Conservation (phyloP, 768 basidiomycete genomes). For the Mycena vitilis region DNA sequence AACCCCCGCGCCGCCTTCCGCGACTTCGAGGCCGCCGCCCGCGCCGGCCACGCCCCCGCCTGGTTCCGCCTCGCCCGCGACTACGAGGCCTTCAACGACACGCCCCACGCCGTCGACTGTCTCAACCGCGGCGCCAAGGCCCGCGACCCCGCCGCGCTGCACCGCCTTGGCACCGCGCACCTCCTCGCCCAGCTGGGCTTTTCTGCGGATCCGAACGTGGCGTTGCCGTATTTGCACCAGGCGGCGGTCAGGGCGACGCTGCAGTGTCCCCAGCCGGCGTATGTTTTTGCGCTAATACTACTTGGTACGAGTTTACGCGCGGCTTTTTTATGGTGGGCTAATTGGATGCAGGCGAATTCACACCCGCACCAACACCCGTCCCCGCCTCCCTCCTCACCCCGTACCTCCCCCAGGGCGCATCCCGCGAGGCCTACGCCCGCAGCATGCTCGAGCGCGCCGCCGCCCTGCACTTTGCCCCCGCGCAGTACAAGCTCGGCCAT, state of each 20-base stretch:
- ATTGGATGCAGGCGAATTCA: slow-evolving; percentile 1
- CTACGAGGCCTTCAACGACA: slow-evolving; percentile 70
- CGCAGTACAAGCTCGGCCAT: slow-evolving; percentile 93
- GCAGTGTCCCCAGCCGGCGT: slow-evolving; percentile 88
- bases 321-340: too few species aligned
- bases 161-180: slow-evolving; percentile 91
- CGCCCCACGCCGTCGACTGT: slow-evolving; percentile 1
- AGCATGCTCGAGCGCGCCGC: slow-evolving; percentile 87
- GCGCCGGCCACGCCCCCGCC: slow-evolving; percentile 77
- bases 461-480: slow-evolving; percentile 84
- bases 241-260: slow-evolving; percentile 82
- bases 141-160: slow-evolving; percentile 54
- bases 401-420: slow-evolving; percentile 63
- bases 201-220: slow-evolving; percentile 49
- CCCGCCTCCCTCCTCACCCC: slow-evolving; percentile 52
- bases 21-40: slow-evolving; percentile 87
- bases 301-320: slow-evolving; percentile 65
- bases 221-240: slow-evolving; percentile 74
- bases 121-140: slow-evolving; percentile 36
- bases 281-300: slow-evolving; percentile 89
- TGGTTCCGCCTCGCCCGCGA: slow-evolving; percentile 95
- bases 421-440: slow-evolving; percentile 65
- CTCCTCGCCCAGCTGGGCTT: slow-evolving; percentile 88
- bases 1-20: slow-evolving; percentile 87
- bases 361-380: background rate